These are phyloP conservation scores for Chaetomium strumarium DNA, from an alignment of 2,329 filamentous ascomycete genomes.

Conservation along the genomic window DNA sequence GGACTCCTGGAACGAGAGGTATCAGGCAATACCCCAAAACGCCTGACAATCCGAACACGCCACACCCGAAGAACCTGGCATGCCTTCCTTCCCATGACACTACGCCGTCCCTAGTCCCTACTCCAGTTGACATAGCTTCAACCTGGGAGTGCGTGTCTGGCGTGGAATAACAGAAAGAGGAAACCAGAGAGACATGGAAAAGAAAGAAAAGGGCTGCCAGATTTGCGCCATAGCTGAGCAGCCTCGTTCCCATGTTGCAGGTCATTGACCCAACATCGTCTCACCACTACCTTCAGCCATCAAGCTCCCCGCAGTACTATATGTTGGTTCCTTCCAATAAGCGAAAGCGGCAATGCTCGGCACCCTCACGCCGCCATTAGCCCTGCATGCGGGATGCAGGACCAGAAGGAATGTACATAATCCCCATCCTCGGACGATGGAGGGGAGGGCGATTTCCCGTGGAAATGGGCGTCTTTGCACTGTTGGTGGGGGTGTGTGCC, in stretches of 20 bases:
- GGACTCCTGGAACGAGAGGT: slow-evolving; percentile 1
- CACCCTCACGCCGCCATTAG: slow-evolving; percentile 8
- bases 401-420: neutral
- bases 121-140: neutral
- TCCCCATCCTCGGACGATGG: neutral
- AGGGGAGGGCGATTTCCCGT: neutral
- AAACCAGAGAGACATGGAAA: neutral
- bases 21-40: slow-evolving; percentile 7
- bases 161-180: neutral
- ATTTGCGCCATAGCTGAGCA: neutral
- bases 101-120: neutral
- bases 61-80: neutral
- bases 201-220: neutral
- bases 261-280: neutral
- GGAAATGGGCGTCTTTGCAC: neutral
- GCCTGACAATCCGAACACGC: neutral
- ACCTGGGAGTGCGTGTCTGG: neutral
- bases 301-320: neutral
- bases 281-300: neutral
- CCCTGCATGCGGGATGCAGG: slow-evolving; percentile 16
- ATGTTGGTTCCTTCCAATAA: neutral
- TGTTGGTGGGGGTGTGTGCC: no score
- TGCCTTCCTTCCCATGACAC: neutral
- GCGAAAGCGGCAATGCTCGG: neutral
- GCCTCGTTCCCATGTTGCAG: no score